Evolutionary conservation across 768 basidiomycete species (phyloP).

Genomic region (Brasilioporus rufonigricans): DNA sequence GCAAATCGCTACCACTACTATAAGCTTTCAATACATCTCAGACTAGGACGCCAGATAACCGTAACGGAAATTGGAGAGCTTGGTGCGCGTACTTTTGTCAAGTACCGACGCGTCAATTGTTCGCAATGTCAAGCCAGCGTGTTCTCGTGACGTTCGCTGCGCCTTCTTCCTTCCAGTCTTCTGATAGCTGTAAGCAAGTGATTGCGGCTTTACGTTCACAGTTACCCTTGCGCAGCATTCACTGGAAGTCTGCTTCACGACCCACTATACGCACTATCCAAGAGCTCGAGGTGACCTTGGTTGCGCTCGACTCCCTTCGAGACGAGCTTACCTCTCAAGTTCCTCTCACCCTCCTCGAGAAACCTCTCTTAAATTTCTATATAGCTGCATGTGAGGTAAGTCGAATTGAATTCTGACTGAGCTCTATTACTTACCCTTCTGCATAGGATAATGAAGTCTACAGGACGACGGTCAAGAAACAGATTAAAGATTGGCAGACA

Average conservation of each 20-base stretch:
- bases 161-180: conserved; percentile 59
- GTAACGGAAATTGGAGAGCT: not conserved
- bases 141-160: conserved; percentile 71
- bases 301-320: conserved; percentile 61
- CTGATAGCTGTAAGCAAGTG: conserved; percentile 73
- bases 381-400: conserved; percentile 87
- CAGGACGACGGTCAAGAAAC: conserved; percentile 70
- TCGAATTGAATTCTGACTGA: not conserved
- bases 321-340: conserved; percentile 77
- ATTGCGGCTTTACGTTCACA: conserved; percentile 63
- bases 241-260: conserved; percentile 82
- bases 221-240: conserved; percentile 83
- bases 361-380: conserved; percentile 83
- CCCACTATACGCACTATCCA: conserved; percentile 83
- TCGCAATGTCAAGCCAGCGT: conserved; percentile 41
- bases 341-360: conserved; percentile 76
- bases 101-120: not conserved
- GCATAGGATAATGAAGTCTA: conserved; percentile 68
- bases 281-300: conserved; percentile 75
- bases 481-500: conserved; percentile 91
- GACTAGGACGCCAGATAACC: not conserved
- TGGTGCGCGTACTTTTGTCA: not conserved
- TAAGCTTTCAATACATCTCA: not conserved
- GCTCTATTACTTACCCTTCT: conserved; percentile 8
- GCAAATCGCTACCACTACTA: not conserved